These are phyloP conservation scores for Fusarium lyarnte DNA, from an alignment of 2,329 filamentous ascomycete species.

Conservation along the genomic window DNA sequence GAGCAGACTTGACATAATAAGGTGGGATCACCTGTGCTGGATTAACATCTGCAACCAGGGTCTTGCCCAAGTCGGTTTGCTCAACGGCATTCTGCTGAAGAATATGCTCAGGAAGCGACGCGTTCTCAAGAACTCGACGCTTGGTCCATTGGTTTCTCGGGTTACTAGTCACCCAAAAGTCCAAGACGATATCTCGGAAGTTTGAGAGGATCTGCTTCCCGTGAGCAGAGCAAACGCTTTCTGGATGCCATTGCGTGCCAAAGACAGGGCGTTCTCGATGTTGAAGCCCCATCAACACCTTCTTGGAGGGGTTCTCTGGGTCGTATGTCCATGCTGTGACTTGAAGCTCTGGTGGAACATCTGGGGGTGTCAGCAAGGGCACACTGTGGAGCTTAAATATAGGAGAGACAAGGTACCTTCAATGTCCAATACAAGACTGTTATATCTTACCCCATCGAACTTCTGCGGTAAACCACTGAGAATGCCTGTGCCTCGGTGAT, in stretches of 20 bases:
- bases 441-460: neutral
- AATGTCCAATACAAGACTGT: neutral
- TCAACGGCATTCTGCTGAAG: neutral
- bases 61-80: neutral
- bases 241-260: neutral
- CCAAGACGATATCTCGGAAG: neutral
- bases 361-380: neutral
- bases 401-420: neutral
- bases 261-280: neutral
- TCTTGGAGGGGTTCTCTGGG: neutral
- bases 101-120: neutral
- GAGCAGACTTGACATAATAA: neutral
- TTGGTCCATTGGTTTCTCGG: neutral
- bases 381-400: rapidly evolving
- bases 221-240: neutral
- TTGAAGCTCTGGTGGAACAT: neutral
- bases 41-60: neutral
- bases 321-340: neutral
- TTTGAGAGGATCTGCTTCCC: neutral
- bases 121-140: neutral
- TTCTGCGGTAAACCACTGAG: neutral
- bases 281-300: neutral
- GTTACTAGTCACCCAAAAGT: neutral
- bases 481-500: neutral
- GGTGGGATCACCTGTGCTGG: neutral